A percentile compares a stretch with the other conserved stretches of the same genome.
phyloP scores from a whole-genome alignment of 2,329 filamentous ascomycete species.

The Hypoxylon rubiginosum region DNA sequence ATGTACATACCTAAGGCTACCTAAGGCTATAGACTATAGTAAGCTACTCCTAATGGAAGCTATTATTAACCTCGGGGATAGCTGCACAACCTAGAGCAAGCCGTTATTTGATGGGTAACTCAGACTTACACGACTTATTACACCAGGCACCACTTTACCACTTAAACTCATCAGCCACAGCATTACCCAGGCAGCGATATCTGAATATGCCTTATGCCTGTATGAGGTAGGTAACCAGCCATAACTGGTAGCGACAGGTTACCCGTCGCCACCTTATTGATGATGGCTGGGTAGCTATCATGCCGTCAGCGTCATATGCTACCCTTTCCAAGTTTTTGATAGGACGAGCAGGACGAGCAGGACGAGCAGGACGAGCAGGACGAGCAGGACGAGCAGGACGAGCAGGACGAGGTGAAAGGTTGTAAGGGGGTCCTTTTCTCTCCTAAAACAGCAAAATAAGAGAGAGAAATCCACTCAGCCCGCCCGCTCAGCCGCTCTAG shows the following conservation, averaged over 20 bases:
- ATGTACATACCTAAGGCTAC: too few relatives aligned
- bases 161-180: conserved; percentile 23
- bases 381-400: too few relatives aligned
- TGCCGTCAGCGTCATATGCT: conserved; percentile 43
- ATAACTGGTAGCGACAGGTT: neutral
- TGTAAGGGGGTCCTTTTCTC: neutral
- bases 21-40: neutral
- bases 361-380: too few relatives aligned
- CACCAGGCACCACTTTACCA: neutral
- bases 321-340: conserved; percentile 42
- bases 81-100: conserved; percentile 16
- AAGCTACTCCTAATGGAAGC: conserved; percentile 8
- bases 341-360: too few relatives aligned
- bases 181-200: neutral
- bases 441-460: conserved; percentile 10
- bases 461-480: conserved; percentile 20
- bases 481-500: conserved; percentile 30
- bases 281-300: conserved; percentile 24
- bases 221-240: conserved; percentile 6
- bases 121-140: conserved; percentile 11
- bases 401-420: conserved; percentile 5
- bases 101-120: conserved; percentile 22
- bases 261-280: conserved; percentile 34
- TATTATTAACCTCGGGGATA: conserved; percentile 33
- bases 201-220: conserved; percentile 15